Percentiles rank a stretch among this genome's conserved stretches.
Evolutionary conservation across 75 land plant genomes (phyloP).

Genomic region (Pinus tabuliformis): DNA sequence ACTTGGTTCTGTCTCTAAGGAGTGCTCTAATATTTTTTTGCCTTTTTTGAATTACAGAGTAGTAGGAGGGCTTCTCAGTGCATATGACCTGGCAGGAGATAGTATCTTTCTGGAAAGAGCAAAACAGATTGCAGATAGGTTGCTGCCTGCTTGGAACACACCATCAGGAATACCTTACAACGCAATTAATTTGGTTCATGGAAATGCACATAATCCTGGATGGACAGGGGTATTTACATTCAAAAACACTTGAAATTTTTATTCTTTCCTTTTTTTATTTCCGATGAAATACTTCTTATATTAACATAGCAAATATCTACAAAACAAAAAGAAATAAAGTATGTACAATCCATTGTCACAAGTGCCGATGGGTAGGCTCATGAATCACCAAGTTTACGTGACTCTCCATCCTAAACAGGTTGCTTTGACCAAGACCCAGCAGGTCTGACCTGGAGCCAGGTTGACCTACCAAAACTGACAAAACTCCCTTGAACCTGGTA

Average conservation of each 20-base stretch:
- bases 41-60: constrained; percentile 47
- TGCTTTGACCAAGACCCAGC: too few relatives aligned
- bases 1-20: background rate
- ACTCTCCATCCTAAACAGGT: too few relatives aligned
- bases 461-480: too few relatives aligned
- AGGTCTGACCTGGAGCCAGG: too few relatives aligned
- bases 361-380: too few relatives aligned
- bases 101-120: constrained; percentile 82
- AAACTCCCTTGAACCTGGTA: too few relatives aligned
- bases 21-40: background rate
- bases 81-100: constrained; percentile 93
- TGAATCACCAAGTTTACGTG: too few relatives aligned
- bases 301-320: background rate
- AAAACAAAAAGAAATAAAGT: too few relatives aligned
- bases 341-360: too few relatives aligned
- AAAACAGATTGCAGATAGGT: constrained; percentile 79
- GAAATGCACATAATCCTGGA: constrained; percentile 70
- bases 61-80: constrained; percentile 95
- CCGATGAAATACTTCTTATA: background rate
- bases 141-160: constrained; percentile 96
- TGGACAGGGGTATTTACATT: constrained; percentile 81
- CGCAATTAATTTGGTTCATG: constrained; percentile 74
- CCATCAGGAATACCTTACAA: constrained; percentile 91
- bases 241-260: background rate
- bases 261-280: background rate